Evolutionary conservation across 805 yeast species (phyloP), one percentile per base, ranked within the genome.

Genomic region (Sugiyamaella floridensis): DNA sequence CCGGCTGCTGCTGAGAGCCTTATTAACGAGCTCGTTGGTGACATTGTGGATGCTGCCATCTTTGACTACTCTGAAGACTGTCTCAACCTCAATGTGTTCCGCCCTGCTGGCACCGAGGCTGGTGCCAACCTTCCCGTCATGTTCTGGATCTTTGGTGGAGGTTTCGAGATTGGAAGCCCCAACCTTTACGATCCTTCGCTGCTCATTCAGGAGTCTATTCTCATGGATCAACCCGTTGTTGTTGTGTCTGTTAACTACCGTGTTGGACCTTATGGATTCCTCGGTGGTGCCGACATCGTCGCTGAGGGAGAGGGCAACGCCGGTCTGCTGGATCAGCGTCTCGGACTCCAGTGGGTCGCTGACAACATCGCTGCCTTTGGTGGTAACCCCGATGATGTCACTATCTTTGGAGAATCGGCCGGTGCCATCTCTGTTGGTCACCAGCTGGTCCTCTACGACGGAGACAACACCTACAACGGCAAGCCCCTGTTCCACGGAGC

Each of bases 401-500:
- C 72, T 2, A 59, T 71, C 15, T 60, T 65, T 55, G 75, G 75
- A 9, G 71, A 69, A 55, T 60, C 67, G 43, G 75, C 75, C 7
- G 75, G 75, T 34, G 69, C 55, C 10, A 52, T 52, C 34, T 34
- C 45, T 16, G 57, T 50, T 11, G 56, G 48, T 5, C 52, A 53
- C 32, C 58, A 53, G 28, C 40, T 58, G 54, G 14, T 47, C 9
- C 19, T 51, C 8, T 32, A 53, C 28, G 52, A 45, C 16, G 59
- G 59, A 10, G 50, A 48, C 18, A 49, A 45, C 15, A 43, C 47
- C 12, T 54, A 51, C 41, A 51, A 51, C 9, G 59, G 59, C 15
- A 53, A 55, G 40, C 51, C 49, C 1, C 43, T 59, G 32, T 59
- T 57, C 49, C 47, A 40, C 11, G 51, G 55, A 19, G 62, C 59